Evolutionary conservation across 2,329 filamentous ascomycete genomes (phyloP).

Genomic region (Escovopsis sp.): DNA sequence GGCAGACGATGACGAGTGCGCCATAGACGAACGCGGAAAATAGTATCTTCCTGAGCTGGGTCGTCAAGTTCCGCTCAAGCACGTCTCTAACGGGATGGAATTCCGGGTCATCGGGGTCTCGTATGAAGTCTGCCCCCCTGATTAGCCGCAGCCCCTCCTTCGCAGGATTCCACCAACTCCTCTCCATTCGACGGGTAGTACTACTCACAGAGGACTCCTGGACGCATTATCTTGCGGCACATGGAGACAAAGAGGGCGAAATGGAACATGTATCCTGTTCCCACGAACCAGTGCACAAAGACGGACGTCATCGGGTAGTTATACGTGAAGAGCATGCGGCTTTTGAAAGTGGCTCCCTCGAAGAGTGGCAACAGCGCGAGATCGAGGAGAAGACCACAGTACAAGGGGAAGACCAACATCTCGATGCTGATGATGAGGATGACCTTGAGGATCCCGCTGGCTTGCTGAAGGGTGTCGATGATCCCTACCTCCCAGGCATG

Average conservation of each 20-base stretch:
- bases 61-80: conserved; percentile 79
- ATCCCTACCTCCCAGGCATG: conserved; percentile 61
- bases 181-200: not conserved
- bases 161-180: no score
- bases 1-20: conserved; percentile 76
- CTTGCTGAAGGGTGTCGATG: conserved; percentile 76
- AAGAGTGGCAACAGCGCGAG: conserved; percentile 81
- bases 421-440: conserved; percentile 98
- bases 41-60: conserved; percentile 87
- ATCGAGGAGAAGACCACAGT: conserved; percentile 86
- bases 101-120: conserved; percentile 93
- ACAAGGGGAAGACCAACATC: conserved; percentile 93
- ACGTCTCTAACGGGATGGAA: conserved; percentile 97
- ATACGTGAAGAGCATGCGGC: conserved; percentile 63
- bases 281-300: conserved; percentile 97
- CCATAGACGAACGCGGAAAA: conserved; percentile 96
- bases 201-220: conserved; percentile 79
- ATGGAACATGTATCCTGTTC: conserved; percentile 99
- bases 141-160: not conserved
- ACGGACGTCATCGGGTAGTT: conserved; percentile 76
- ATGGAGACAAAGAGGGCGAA: conserved; percentile 97
- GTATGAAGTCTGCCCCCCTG: conserved; percentile 61
- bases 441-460: conserved; percentile 93
- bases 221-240: conserved; percentile 95
- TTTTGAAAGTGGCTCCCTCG: conserved; percentile 60